Conservation (phyloP, 352 stramenopile genomes). For the Thraustochytrium striatum region DNA sequence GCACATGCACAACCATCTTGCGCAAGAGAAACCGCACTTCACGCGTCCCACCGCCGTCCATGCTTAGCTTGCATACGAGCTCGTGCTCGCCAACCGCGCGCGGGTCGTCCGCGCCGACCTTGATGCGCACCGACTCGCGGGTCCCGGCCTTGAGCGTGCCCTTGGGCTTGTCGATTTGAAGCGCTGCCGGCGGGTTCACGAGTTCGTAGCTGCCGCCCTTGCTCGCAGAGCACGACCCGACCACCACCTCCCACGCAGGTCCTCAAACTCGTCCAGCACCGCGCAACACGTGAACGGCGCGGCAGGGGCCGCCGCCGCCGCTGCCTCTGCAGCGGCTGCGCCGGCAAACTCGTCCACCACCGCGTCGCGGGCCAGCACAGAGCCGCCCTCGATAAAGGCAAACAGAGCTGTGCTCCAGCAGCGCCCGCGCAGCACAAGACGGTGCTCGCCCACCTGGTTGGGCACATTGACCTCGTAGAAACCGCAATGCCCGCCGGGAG, state of each 20-base stretch:
- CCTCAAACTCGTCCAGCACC: not conserved
- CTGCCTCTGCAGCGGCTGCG: too few species aligned
- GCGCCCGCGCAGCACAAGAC: constrained; percentile 60
- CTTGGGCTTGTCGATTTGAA: constrained; percentile 17
- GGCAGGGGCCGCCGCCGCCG: not conserved
- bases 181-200: not conserved
- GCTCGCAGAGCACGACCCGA: not conserved
- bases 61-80: not conserved
- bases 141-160: constrained; percentile 8
- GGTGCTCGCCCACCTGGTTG: constrained; percentile 60
- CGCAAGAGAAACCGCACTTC: not conserved
- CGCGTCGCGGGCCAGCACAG: not conserved
- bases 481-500: constrained; percentile 63
- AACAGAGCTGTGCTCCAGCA: constrained; percentile 4
- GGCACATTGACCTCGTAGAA: constrained; percentile 62
- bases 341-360: not conserved
- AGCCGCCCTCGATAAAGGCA: not conserved
- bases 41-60: not conserved
- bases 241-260: not conserved
- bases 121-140: not conserved
- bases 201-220: constrained; percentile 18
- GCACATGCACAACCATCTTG: too few species aligned
- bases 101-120: not conserved
- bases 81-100: not conserved
- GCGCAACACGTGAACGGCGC: not conserved